Percentiles rank a stretch among this genome's conserved stretches.
phyloP scores from a whole-genome alignment of 2,329 filamentous ascomycete species.

The Fusarium dlaminii region DNA sequence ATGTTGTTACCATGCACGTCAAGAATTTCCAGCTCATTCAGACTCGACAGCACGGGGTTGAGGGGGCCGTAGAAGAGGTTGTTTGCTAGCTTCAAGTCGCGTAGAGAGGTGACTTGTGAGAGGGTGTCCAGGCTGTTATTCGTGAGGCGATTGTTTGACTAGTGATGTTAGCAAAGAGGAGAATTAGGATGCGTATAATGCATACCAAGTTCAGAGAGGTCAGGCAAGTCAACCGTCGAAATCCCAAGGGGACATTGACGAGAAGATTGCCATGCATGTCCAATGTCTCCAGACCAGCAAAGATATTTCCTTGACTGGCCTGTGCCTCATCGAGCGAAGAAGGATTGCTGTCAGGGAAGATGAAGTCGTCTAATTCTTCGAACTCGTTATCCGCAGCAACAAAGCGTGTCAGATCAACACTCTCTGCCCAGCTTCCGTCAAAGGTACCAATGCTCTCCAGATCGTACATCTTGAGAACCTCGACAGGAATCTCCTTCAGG shows the following conservation, averaged over 20 bases:
- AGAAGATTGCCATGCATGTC: slow-evolving; percentile 90
- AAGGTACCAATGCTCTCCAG: slow-evolving; percentile 71
- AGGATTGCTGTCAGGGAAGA: slow-evolving; percentile 79
- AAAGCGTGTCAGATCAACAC: slow-evolving; percentile 85
- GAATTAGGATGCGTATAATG: background rate
- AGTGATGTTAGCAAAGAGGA: slow-evolving; percentile 29
- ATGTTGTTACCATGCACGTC: slow-evolving; percentile 86
- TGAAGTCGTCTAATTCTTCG: slow-evolving; percentile 73
- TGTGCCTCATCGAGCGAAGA: slow-evolving; percentile 69
- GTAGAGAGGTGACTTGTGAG: slow-evolving; percentile 74
- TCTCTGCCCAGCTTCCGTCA: slow-evolving; percentile 85
- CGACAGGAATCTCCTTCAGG: slow-evolving; percentile 79
- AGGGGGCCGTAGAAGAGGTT: slow-evolving; percentile 78
- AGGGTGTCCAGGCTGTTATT: slow-evolving; percentile 78
- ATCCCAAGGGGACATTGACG: slow-evolving; percentile 75
- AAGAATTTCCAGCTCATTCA: slow-evolving; percentile 78
- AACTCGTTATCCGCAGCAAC: slow-evolving; percentile 92
- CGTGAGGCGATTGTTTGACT: slow-evolving; percentile 84
- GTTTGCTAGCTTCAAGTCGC: slow-evolving; percentile 83
- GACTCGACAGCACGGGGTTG: slow-evolving; percentile 67
- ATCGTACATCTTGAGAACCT: slow-evolving; percentile 92
- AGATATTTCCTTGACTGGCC: slow-evolving; percentile 76
- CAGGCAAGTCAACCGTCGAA: slow-evolving; percentile 77
- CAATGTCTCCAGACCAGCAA: slow-evolving; percentile 81
- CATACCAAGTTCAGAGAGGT: slow-evolving; percentile 84